Base-by-base conservation (phyloP, 768 basidiomycete genomes). In the Calocera viscosa region DNA sequence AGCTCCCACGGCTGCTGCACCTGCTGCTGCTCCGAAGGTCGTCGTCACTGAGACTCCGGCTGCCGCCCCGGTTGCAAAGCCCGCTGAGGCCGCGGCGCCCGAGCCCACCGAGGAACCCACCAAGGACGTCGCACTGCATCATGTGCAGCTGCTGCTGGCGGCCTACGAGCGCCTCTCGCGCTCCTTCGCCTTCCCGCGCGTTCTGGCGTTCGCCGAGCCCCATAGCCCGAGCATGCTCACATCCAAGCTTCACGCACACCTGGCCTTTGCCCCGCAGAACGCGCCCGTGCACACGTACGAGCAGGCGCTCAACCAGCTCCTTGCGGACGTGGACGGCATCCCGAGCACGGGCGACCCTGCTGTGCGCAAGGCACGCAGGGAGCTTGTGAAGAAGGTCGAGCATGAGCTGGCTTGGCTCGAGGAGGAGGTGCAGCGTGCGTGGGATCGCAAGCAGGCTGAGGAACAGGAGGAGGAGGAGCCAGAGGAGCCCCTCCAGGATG, bases 251-350 rank as follows among this genome's bases (percentile, higher is more conserved):
- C 86, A n/a, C 65, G 72, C 74, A 67, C 81, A 81, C 72, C 81
- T 91, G 38, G 83, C 84, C 2, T 91, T 81, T 76, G 84, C 85
- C 7, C 75, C 81, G 0, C 77, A 73, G 49, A 90, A 91, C 73
- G 84, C 81, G 24, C 74, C 82, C 0, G 75, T 90, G 24, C 85
- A 86, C 74, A 79, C 76, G 16, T 86, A 90, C 74, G 76, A 79
- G n/a, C 84, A 90, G 70, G 77, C 80, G 49, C 79, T 90, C 39
- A 82, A 82, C 66, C 82, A 82, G 41, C 75, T 91, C 17, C 78
- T 91, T 19, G 79, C 82, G 53, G 80, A 80, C 69, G 81, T 91
- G 14, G 89, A 91, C 70, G 83, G 80, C 0, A 81, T 91, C 24
- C 83, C 88, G 70, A 87, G 84, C 70, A 80, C 79, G 70, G 88